Evolutionary conservation across 495 filamentous ascomycete genomes (phyloP), one percentile per base, ranked within the genome.

Genomic region (Neurospora discreta): DNA sequence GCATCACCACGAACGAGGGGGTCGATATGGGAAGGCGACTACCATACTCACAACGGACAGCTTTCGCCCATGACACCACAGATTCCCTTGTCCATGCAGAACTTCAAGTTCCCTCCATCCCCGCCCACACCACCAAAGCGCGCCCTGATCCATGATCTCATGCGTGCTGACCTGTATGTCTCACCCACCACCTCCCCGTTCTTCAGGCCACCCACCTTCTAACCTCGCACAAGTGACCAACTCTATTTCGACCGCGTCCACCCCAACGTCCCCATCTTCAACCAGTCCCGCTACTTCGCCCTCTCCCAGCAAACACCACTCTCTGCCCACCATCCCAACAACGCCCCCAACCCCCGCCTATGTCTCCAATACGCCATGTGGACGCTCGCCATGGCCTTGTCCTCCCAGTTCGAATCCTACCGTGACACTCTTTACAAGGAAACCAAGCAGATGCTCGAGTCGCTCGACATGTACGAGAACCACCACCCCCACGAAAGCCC

Each of bases 211-310:
- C 11, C 3, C 5, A 20, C n/a, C 44, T n/a, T 4, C 36, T 23
- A 20, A 68, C 16, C 26, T 46, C 40, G 20, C 20, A 26, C 69
- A 85, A 85, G 82, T 60, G 86, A 89, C 65, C 84, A 87, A 75
- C 75, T 89, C 26, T 89, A 88, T 69, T 88, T 89, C 71, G 87
- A 89, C 60, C 82, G 87, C 39, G 85, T 88, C 5, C 86, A 89
- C 43, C 81, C 85, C 13, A 83, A 84, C 33, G 78, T 84, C 2
- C 87, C 87, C 3, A 86, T 89, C 15, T 76, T 89, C 8, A 84
- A 88, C 71, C 81, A 85, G 70, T 75, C 77, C 3, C 72, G 75
- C 6, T 80, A 80, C 39, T 77, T 78, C 23, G 65, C 76, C 74
- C 68, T 71, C 71, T 71, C 74, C 5, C 74, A 71, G 23, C 76